Percentiles rank a stretch among this genome's conserved stretches.
phyloP scores from a whole-genome alignment of 352 stramenopile genomes.

The Lagenidium sp. region DNA sequence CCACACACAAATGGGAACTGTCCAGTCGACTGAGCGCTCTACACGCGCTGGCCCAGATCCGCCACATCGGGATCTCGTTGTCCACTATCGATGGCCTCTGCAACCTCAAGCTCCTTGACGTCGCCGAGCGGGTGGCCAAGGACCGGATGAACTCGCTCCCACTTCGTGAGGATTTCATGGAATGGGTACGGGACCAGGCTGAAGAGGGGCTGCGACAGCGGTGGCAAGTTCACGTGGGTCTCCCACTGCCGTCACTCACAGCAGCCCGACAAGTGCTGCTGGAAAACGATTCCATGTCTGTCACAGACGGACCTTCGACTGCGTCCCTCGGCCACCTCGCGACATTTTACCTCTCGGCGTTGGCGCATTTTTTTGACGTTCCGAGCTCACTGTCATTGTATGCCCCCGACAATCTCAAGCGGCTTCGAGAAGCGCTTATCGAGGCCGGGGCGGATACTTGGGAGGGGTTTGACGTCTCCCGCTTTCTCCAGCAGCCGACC shows the following conservation, averaged over 20 bases:
- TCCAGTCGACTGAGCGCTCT: too few species aligned
- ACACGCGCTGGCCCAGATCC: too few species aligned
- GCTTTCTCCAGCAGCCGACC: constrained; percentile 5
- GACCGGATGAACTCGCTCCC: constrained; percentile 1
- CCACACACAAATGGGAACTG: too few species aligned
- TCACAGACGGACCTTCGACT: neutral
- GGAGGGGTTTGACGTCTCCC: constrained; percentile 10
- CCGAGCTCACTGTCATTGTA: too few species aligned
- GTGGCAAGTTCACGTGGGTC: neutral
- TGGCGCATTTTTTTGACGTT: too few species aligned
- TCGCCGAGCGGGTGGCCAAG: constrained; percentile 13
- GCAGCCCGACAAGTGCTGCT: constrained; percentile 8
- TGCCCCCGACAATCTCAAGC: too few species aligned
- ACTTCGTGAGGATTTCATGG: constrained; percentile 6
- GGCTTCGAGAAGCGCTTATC: too few species aligned
- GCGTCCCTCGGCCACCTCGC: too few species aligned
- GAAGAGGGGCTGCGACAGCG: neutral
- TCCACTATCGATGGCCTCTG: constrained; percentile 24
- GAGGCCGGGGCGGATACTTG: too few species aligned
- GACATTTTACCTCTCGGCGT: too few species aligned
- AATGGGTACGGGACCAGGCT: constrained; percentile 12
- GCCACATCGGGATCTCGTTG: too few species aligned
- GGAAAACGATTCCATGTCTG: neutral
- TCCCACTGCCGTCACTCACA: constrained; percentile 8
- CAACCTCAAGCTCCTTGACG: constrained; percentile 29